A percentile compares a stretch with the other conserved stretches of the same genome.
Conservation (phyloP, 768 basidiomycete species). For the Kockovaella imperatae region DNA sequence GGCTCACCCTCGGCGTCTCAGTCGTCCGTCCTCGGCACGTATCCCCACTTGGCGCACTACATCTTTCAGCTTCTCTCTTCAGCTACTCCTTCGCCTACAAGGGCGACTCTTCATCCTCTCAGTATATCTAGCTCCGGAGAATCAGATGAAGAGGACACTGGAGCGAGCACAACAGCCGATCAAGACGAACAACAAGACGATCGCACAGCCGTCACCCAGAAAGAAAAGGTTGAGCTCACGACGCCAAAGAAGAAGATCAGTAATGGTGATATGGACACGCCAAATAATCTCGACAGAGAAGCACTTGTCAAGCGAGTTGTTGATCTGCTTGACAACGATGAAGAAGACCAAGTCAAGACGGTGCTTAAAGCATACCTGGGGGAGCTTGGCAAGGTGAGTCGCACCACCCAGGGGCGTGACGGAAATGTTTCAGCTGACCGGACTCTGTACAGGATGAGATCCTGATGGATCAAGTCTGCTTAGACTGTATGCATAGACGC, state of each 20-base stretch:
- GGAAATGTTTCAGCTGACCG: slow-evolving; percentile 39
- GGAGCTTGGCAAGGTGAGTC: slow-evolving; percentile 47
- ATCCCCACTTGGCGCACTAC: slow-evolving; percentile 36
- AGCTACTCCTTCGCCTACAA: slow-evolving; percentile 15
- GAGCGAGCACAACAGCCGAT: slow-evolving; percentile 1
- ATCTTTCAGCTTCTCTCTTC: slow-evolving; percentile 25
- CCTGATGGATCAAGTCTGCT: slow-evolving; percentile 67
- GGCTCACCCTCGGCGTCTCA: too few species aligned
- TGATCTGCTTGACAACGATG: slow-evolving; percentile 64
- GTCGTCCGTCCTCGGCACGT: slow-evolving; percentile 16
- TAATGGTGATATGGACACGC: background rate
- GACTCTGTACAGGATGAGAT: slow-evolving; percentile 23
- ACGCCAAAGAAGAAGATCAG: slow-evolving; percentile 12
- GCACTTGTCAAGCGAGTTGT: slow-evolving; percentile 65
- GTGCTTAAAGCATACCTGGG: slow-evolving; percentile 64
- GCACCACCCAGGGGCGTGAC: slow-evolving; percentile 37
- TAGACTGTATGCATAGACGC: slow-evolving; percentile 94
- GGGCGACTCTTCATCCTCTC: slow-evolving; percentile 32
- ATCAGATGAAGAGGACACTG: slow-evolving; percentile 29
- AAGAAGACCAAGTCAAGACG: slow-evolving; percentile 75
- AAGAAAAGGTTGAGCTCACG: slow-evolving; percentile 5
- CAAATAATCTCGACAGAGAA: slow-evolving; percentile 49
- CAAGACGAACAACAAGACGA: background rate
- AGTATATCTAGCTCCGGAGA: slow-evolving; percentile 39
- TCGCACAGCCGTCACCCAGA: background rate